Conservation (phyloP, 2,329 filamentous ascomycete species). For the Drechslera avenae region DNA sequence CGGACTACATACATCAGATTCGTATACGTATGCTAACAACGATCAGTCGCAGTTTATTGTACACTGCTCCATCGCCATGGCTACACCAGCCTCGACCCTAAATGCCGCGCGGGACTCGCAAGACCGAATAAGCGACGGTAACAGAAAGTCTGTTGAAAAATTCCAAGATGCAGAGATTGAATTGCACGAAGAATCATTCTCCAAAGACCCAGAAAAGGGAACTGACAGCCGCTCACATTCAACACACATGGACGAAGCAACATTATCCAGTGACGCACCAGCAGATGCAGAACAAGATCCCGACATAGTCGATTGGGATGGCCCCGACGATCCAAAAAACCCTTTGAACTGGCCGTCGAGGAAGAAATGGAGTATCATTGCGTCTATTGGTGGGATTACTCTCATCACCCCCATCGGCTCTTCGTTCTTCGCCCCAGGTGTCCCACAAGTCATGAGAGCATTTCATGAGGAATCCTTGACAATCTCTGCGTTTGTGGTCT, state of each 20-base stretch:
- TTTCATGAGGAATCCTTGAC: slow-evolving; percentile 40
- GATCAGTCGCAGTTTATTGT: slow-evolving; percentile 2
- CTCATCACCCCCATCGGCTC: slow-evolving; percentile 49
- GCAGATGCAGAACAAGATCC: slow-evolving; percentile 17
- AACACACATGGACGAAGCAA: slow-evolving; percentile 33
- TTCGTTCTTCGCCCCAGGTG: slow-evolving; percentile 62
- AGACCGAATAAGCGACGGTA: slow-evolving; percentile 27
- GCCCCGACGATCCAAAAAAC: slow-evolving; percentile 47
- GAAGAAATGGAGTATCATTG: slow-evolving; percentile 47
- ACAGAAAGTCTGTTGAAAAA: slow-evolving; percentile 32
- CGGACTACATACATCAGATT: background rate
- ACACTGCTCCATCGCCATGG: slow-evolving; percentile 23
- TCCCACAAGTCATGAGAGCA: slow-evolving; percentile 54
- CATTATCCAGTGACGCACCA: slow-evolving; percentile 19
- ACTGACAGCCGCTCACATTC: slow-evolving; percentile 27
- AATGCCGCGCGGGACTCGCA: slow-evolving; percentile 25
- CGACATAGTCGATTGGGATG: slow-evolving; percentile 44
- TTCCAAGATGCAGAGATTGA: slow-evolving; percentile 33
- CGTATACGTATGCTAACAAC: slow-evolving; percentile 6
- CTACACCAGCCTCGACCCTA: slow-evolving; percentile 24
- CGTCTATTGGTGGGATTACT: slow-evolving; percentile 41
- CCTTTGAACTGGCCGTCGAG: slow-evolving; percentile 47
- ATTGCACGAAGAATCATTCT: slow-evolving; percentile 13
- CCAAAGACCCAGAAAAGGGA: slow-evolving; percentile 38
- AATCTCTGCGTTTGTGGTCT: slow-evolving; percentile 46